These are phyloP conservation scores for Musa troglodytarum DNA, from an alignment of 176 grass and related monocot genomes.

Conservation along the genomic window DNA sequence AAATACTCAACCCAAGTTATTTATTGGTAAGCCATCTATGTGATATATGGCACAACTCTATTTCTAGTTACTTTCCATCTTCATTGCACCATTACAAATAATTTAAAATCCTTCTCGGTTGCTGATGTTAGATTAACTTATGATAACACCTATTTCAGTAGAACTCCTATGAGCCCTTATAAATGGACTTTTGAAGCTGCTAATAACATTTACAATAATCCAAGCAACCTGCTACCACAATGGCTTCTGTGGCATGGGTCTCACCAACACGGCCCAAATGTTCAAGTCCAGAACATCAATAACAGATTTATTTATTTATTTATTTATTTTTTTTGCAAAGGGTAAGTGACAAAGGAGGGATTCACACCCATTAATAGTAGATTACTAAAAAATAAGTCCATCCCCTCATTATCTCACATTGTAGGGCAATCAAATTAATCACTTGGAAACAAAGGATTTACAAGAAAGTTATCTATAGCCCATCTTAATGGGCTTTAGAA, in stretches of 20 bases:
- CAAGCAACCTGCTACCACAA: background rate
- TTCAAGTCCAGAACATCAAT: background rate
- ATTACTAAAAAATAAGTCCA: too few species aligned
- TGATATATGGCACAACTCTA: background rate
- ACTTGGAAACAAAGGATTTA: background rate
- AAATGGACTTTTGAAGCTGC: too few species aligned
- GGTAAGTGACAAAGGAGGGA: too few species aligned
- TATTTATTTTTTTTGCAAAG: too few species aligned
- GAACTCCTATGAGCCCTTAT: too few species aligned
- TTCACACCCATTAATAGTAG: too few species aligned
- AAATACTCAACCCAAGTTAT: background rate
- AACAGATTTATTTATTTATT: background rate
- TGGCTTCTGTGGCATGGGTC: background rate
- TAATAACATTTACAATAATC: too few species aligned
- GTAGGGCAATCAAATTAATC: background rate
- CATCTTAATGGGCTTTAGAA: background rate
- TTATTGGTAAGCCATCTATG: background rate
- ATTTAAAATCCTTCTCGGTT: background rate
- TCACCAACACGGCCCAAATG: background rate
- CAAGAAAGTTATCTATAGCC: background rate
- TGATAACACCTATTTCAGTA: background rate
- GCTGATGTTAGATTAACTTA: background rate
- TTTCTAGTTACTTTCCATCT: background rate
- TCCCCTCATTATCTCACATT: background rate
- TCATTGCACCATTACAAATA: background rate